Conservation (phyloP, 805 yeast genomes). For the Ogataea angusta region DNA sequence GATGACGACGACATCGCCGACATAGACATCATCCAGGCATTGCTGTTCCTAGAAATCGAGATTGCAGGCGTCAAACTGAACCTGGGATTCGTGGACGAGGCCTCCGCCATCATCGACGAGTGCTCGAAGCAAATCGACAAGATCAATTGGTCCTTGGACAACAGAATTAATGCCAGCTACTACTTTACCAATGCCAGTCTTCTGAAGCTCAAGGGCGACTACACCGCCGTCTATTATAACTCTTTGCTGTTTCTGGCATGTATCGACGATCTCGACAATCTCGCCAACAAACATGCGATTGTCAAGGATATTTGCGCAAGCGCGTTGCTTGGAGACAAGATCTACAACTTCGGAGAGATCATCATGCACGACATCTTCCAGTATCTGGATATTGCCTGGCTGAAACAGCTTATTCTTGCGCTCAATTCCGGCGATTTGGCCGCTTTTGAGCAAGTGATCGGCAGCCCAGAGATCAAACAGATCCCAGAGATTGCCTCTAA, state of each 20-base stretch:
- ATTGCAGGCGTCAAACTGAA: conserved; percentile 68
- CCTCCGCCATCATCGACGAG: conserved; percentile 65
- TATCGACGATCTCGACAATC: conserved; percentile 43
- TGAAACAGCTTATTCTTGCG: conserved; percentile 63
- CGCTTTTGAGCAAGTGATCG: conserved; percentile 48
- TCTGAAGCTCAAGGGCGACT: conserved; percentile 72
- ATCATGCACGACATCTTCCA: conserved; percentile 82
- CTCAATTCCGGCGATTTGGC: conserved; percentile 77
- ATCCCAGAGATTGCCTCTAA: conserved; percentile 43
- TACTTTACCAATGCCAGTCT: conserved; percentile 77
- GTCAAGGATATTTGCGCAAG: conserved; percentile 79
- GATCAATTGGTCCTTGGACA: conserved; percentile 48
- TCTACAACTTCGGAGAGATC: conserved; percentile 94
- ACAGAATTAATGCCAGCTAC: conserved; percentile 74
- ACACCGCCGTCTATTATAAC: conserved; percentile 75
- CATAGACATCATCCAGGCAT: conserved; percentile 45
- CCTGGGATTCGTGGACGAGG: conserved; percentile 49
- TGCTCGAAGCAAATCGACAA: conserved; percentile 56
- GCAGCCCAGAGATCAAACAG: conserved; percentile 14
- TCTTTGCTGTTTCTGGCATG: conserved; percentile 82
- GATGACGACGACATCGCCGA: conserved; percentile 32
- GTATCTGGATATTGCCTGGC: conserved; percentile 52
- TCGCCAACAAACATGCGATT: conserved; percentile 36
- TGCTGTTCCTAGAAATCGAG: conserved; percentile 61
- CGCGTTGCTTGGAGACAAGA: conserved; percentile 86